Evolutionary conservation across 129 eudicot species (phyloP).

Genomic region (Glebionis coronaria): DNA sequence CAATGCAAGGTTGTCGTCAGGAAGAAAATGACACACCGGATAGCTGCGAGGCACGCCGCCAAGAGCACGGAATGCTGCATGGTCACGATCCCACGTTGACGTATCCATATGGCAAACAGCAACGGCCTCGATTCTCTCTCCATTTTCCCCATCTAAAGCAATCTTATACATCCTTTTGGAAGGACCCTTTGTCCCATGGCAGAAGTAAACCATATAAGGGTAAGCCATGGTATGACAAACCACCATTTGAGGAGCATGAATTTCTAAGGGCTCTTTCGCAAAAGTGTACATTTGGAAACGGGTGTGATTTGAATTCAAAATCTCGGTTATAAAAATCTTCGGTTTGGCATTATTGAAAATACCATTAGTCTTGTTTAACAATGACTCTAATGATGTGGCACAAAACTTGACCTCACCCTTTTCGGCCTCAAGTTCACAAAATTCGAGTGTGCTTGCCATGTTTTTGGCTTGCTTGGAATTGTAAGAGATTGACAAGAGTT

Average conservation of each 20-base stretch:
- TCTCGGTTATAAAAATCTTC: constrained; percentile 28
- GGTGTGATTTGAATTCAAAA: constrained; percentile 15
- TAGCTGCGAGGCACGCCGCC: constrained; percentile 30
- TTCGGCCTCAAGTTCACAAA: constrained; percentile 29
- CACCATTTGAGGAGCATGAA: constrained; percentile 26
- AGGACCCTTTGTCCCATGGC: constrained; percentile 35
- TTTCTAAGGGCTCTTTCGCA: constrained; percentile 25
- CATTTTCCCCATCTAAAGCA: constrained; percentile 32
- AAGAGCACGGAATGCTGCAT: constrained; percentile 29
- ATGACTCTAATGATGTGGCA: constrained; percentile 37
- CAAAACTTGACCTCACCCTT: constrained; percentile 31
- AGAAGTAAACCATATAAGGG: constrained; percentile 33
- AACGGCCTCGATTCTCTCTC: constrained; percentile 32
- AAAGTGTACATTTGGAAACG: constrained; percentile 34
- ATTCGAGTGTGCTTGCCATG: constrained; percentile 34
- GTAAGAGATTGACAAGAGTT: constrained; percentile 3
- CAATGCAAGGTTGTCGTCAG: constrained; percentile 27
- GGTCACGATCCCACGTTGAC: constrained; percentile 28
- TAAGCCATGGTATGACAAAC: constrained; percentile 44
- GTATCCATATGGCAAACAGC: constrained; percentile 44
- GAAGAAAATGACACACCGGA: constrained; percentile 39
- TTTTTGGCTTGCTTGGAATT: constrained; percentile 26
- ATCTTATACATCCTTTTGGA: constrained; percentile 26
- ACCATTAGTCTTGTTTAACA: constrained; percentile 27
- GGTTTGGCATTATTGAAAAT: constrained; percentile 25